Conservation (phyloP, 1,139 yeast species). For the Hyphopichia pseudoburtonii region DNA sequence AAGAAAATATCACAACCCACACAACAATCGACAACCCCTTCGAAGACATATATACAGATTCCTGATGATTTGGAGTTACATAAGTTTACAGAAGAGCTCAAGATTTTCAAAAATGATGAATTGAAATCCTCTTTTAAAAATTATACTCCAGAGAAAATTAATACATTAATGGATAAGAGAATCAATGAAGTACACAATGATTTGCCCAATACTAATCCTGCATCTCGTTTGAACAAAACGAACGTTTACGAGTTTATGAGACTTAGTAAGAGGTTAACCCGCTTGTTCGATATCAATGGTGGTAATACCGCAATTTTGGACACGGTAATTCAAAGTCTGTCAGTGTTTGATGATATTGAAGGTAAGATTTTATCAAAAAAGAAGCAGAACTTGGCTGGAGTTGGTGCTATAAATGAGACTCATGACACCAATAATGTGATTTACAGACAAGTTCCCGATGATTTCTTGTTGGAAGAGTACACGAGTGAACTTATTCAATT, state of each 20-base stretch:
- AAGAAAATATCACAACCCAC: no score
- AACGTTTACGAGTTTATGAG: constrained; percentile 20
- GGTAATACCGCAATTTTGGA: constrained; percentile 35
- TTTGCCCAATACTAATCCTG: not conserved
- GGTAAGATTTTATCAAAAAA: constrained; percentile 9
- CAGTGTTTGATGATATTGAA: constrained; percentile 25
- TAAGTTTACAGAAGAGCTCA: constrained; percentile 22
- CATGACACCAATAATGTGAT: constrained; percentile 3
- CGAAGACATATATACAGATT: constrained; percentile 15
- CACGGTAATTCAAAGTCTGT: constrained; percentile 25
- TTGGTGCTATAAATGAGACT: not conserved
- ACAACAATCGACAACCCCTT: no score
- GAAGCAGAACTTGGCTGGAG: constrained; percentile 2
- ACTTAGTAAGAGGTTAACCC: constrained; percentile 18
- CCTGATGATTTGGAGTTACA: constrained; percentile 23
- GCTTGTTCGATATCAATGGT: constrained; percentile 28
- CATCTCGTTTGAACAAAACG: constrained; percentile 3
- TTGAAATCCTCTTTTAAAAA: constrained; percentile 15
- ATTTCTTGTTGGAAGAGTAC: constrained; percentile 36
- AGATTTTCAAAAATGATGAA: constrained; percentile 15
- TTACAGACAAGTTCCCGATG: constrained; percentile 41
- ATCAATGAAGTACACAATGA: constrained; percentile 8
- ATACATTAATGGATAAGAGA: constrained; percentile 6
- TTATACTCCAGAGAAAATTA: constrained; percentile 6
- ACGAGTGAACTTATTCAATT: constrained; percentile 30